Conservation (phyloP, 1,139 yeast genomes). For the Scheffersomyces segobiensis region DNA sequence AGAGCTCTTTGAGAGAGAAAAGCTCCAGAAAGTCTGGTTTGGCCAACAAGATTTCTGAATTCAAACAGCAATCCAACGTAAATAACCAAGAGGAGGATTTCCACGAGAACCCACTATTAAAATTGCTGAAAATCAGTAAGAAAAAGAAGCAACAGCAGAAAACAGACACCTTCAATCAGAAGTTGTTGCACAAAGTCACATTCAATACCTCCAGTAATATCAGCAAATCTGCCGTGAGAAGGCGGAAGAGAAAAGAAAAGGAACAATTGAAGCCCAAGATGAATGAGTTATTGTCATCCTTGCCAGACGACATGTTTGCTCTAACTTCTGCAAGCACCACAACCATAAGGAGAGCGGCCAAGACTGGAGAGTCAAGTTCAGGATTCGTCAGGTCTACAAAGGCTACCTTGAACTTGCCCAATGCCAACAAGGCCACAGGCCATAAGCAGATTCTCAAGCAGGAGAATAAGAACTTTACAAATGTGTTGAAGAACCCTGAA, state of each 20-base stretch:
- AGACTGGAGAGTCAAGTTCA: constrained; percentile 6
- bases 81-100: constrained; percentile 12
- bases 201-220: constrained; percentile 41
- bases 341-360: constrained; percentile 6
- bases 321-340: constrained; percentile 8
- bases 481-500: constrained; percentile 50
- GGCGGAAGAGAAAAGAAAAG: constrained; percentile 63
- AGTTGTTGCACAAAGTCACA: constrained; percentile 28
- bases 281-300: constrained; percentile 57
- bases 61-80: constrained; percentile 18
- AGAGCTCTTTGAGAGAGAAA: constrained; percentile 38
- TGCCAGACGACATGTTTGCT: constrained; percentile 34
- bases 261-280: constrained; percentile 67
- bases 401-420: constrained; percentile 54
- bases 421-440: constrained; percentile 57
- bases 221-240: constrained; percentile 63
- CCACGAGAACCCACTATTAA: constrained; percentile 55
- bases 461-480: constrained; percentile 57
- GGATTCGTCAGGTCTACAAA: constrained; percentile 21
- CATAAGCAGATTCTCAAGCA: constrained; percentile 51
- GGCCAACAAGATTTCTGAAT: constrained; percentile 28
- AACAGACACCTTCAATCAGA: constrained; percentile 30
- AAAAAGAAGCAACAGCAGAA: constrained; percentile 50
- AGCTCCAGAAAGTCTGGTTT: constrained; percentile 22
- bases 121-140: constrained; percentile 53